phyloP scores from a whole-genome alignment of 257 asterid species.

The Sherardia arvensis region DNA sequence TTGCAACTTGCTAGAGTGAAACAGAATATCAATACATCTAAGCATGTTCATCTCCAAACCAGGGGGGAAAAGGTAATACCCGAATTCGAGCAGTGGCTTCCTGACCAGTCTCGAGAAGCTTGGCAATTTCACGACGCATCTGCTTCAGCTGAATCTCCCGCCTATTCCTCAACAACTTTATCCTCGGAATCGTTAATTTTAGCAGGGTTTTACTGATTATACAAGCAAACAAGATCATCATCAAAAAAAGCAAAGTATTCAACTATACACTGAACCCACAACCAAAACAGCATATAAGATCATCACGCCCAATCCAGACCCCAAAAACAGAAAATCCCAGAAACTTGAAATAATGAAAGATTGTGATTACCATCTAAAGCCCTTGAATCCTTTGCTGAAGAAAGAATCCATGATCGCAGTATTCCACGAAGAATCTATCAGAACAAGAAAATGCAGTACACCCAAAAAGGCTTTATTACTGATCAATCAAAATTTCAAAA shows the following conservation, averaged over 20 bases:
- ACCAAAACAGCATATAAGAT: slow-evolving; percentile 3
- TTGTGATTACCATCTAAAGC: slow-evolving; percentile 60
- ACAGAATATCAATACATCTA: neutral
- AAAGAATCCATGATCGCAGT: slow-evolving; percentile 55
- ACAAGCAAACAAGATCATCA: slow-evolving; percentile 11
- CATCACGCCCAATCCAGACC: slow-evolving; percentile 11
- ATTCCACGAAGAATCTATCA: slow-evolving; percentile 3
- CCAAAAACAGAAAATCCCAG: neutral
- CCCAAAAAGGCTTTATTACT: neutral
- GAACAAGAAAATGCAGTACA: neutral
- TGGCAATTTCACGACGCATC: slow-evolving; percentile 89
- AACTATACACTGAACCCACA: neutral
- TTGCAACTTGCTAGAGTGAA: too few relatives aligned
- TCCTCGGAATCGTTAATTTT: slow-evolving; percentile 78
- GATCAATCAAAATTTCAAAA: neutral
- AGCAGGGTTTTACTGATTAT: slow-evolving; percentile 71
- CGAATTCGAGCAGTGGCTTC: slow-evolving; percentile 98
- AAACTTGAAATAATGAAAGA: neutral
- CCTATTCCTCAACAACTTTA: slow-evolving; percentile 83
- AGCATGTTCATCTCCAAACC: neutral
- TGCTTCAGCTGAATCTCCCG: slow-evolving; percentile 86
- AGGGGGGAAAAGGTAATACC: slow-evolving; percentile 23
- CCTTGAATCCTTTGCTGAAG: slow-evolving; percentile 77
- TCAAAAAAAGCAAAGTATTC: neutral
- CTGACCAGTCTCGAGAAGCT: slow-evolving; percentile 95